Evolutionary conservation across 208 protist species (phyloP).

Genomic region (Wallacemonas sp.): DNA sequence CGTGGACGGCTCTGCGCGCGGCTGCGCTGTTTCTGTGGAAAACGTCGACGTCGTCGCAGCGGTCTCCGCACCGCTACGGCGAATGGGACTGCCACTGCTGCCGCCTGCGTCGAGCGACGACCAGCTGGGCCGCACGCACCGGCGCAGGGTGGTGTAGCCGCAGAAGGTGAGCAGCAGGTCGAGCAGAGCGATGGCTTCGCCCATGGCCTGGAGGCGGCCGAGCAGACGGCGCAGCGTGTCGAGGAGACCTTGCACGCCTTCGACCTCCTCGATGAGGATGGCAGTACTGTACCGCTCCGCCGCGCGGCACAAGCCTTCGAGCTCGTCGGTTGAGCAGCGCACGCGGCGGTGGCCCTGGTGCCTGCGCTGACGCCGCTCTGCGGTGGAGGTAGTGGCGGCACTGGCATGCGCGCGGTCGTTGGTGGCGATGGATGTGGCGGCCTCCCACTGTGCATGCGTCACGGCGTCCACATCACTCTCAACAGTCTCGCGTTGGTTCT

Average conservation of each 20-base stretch:
- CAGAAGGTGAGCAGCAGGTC: slow-evolving; percentile 84
- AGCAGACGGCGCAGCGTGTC: slow-evolving; percentile 51
- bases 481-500: slow-evolving; percentile 3
- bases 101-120: slow-evolving; percentile 11
- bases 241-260: slow-evolving; percentile 53
- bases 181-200: slow-evolving; percentile 86
- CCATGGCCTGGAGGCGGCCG: slow-evolving; percentile 76
- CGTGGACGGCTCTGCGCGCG: too few species aligned
- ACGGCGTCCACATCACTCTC: too few species aligned
- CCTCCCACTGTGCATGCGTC: neutral
- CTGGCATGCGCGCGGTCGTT: neutral
- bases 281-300: slow-evolving; percentile 54
- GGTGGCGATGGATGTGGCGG: neutral
- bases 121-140: slow-evolving; percentile 38
- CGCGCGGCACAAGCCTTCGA: slow-evolving; percentile 59
- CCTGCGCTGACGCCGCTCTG: neutral
- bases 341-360: slow-evolving; percentile 20
- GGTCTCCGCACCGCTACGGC: too few species aligned
- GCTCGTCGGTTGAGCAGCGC: slow-evolving; percentile 72
- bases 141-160: slow-evolving; percentile 43
- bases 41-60: neutral
- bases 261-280: slow-evolving; percentile 64
- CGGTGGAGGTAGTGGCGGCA: neutral
- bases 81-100: too few species aligned
- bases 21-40: too few species aligned